phyloP scores from a whole-genome alignment of 306 rosid species.

The Lablab purpureus region DNA sequence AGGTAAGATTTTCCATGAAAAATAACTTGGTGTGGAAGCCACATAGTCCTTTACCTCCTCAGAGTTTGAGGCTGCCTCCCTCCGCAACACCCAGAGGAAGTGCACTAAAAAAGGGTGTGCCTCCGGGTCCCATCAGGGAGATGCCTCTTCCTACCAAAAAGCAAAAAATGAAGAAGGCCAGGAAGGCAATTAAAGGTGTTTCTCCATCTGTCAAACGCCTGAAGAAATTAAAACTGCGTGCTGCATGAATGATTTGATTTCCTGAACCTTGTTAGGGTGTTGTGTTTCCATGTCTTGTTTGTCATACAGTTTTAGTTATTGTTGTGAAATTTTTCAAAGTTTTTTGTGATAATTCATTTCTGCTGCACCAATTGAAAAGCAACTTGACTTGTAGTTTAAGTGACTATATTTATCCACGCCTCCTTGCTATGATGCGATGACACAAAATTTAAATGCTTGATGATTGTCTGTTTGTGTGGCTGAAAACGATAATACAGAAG shows the following conservation, averaged over 20 bases:
- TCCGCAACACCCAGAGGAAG: conserved; percentile 97
- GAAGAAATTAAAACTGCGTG: conserved; percentile 70
- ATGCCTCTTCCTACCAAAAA: conserved; percentile 61
- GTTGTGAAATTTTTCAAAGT: conserved; percentile 41
- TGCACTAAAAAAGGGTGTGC: conserved; percentile 97
- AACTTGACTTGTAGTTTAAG: conserved; percentile 41
- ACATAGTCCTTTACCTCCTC: conserved; percentile 92
- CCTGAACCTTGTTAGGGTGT: conserved; percentile 37
- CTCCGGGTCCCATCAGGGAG: conserved; percentile 94
- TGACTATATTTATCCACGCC: not conserved
- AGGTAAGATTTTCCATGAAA: conserved; percentile 90
- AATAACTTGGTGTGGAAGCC: conserved; percentile 96
- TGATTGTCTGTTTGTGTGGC: not conserved
- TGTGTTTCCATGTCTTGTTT: conserved; percentile 43
- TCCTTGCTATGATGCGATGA: conserved; percentile 21
- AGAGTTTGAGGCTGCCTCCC: conserved; percentile 88
- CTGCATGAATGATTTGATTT: conserved; percentile 45
- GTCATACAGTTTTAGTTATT: conserved; percentile 31
- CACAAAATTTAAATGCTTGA: conserved; percentile 13
- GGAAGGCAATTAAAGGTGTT: conserved; percentile 66
- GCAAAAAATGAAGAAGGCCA: conserved; percentile 67
- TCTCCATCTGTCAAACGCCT: conserved; percentile 66
- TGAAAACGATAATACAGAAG: not conserved
- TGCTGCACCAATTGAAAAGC: conserved; percentile 44
- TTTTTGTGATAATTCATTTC: conserved; percentile 49